Base-by-base conservation (phyloP, 2,329 filamentous ascomycete species). In the Cryphonectria nitschkei region DNA sequence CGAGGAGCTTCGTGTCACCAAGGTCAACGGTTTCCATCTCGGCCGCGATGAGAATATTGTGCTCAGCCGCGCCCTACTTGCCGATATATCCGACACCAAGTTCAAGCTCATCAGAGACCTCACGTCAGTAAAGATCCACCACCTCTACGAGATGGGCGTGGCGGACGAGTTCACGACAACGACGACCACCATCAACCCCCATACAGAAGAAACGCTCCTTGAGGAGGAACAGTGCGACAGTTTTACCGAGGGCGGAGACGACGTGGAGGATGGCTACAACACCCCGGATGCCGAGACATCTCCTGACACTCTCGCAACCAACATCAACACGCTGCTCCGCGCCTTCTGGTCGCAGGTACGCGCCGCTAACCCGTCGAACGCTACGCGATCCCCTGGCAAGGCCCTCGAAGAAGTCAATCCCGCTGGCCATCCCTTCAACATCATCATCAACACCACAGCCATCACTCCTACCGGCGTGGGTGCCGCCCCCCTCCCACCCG, bases 1-100 rank as follows among this genome's bases (percentile, higher is more conserved):
- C 3, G 80, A 85, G 13, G 80, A 82, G 37, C 94, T 92, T 85
- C 87, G 91, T 69, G 90, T 98, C 58, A 93, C 92, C 70, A 92
- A 92, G 61, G 90, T 97, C 73, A 94, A 93, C 58, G 93, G 92
- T 75, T 87, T 95, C 56, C 88, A 92, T 0, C 84, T 99, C 3
- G 95, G 95, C 4, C 91, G 92, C 64, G 94, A 98, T 77, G 95
- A 98, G 80, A 93, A 91, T 74, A 89, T 98, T 29, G 93, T 93
- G 78, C 88, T 98, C 74, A 87, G 92, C 63, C 89, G 92, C 34
- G 90, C 94, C 70, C 88, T 95, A 37, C 89, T 94, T 39, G 89
- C 92, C 70, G 91, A 93, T 74, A 87, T 94, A 50, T 88, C 89
- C 32, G 95, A 98, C 80, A 93, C 94, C 19, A 91, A 95, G 70